Conservation (phyloP, 2,329 filamentous ascomycete genomes). For the Zymoseptoria brevis region DNA sequence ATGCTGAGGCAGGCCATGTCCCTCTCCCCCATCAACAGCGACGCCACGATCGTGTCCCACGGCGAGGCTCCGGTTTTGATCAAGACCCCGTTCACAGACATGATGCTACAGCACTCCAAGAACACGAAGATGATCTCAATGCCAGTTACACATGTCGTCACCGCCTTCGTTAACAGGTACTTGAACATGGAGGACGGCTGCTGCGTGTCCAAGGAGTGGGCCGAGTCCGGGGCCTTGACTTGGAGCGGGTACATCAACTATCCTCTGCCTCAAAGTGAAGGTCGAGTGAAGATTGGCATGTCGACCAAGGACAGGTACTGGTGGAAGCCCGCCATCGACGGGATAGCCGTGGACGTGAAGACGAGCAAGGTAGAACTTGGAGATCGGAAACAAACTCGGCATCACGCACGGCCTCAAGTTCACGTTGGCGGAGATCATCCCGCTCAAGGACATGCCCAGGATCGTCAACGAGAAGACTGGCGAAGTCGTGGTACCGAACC, state of each 20-base stretch:
- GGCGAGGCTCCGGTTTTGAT: background rate
- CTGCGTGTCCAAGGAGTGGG: background rate
- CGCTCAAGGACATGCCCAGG: slow-evolving; percentile 7
- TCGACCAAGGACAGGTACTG: background rate
- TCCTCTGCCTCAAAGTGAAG: background rate
- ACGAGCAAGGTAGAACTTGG: slow-evolving; percentile 4
- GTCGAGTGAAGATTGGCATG: background rate
- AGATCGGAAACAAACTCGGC: slow-evolving; percentile 4
- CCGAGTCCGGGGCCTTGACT: background rate
- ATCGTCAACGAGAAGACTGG: slow-evolving; percentile 1
- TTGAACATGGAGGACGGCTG: slow-evolving; percentile 2
- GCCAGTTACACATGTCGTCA: background rate
- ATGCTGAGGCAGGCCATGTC: slow-evolving; percentile 3
- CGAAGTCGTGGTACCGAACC: slow-evolving; percentile 1
- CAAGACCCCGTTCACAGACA: slow-evolving; percentile 3
- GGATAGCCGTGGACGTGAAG: slow-evolving; percentile 2
- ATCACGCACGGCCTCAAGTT: slow-evolving; percentile 5
- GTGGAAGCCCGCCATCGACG: background rate
- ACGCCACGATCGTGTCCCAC: slow-evolving; percentile 4
- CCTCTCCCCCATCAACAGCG: slow-evolving; percentile 1
- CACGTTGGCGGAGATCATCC: slow-evolving; percentile 7
- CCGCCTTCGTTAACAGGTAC: background rate
- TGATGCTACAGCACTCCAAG: background rate
- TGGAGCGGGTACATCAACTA: slow-evolving; percentile 5
- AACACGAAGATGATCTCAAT: background rate